A percentile compares a stretch with the other conserved stretches of the same genome.
Conservation (phyloP, 306 rosid species). For the Sphenostylis stenocarpa region DNA sequence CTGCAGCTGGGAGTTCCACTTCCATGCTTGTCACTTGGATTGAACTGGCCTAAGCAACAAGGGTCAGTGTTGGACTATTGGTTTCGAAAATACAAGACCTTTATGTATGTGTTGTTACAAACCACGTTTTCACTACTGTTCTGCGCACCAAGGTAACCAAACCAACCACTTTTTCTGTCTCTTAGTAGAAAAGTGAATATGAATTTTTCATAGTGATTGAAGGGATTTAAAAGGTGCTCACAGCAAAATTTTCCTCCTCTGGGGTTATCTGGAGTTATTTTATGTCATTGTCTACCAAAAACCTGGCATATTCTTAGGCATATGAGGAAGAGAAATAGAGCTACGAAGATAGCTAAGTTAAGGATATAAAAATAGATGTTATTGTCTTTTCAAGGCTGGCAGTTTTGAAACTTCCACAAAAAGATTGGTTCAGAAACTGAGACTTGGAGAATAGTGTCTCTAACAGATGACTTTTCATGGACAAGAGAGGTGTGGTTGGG, state of each 20-base stretch:
- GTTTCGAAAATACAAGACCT: neutral
- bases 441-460: slow-evolving; percentile 34
- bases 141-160: neutral
- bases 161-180: slow-evolving; percentile 33
- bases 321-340: neutral
- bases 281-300: neutral
- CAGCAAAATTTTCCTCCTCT: neutral
- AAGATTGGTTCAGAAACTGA: neutral
- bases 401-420: neutral
- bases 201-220: neutral
- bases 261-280: neutral
- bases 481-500: slow-evolving; percentile 21
- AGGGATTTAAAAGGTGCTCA: neutral
- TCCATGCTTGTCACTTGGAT: slow-evolving; percentile 36
- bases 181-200: neutral
- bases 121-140: neutral
- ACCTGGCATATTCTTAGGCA: slow-evolving; percentile 24
- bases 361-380: neutral
- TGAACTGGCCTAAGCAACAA: neutral
- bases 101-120: neutral
- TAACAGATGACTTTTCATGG: slow-evolving; percentile 22
- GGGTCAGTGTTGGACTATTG: neutral
- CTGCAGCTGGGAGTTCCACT: slow-evolving; percentile 36
- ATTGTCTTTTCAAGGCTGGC: slow-evolving; percentile 12
- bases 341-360: neutral